Conservation (phyloP, 2,329 filamentous ascomycete species). For the Penicillium janthinellum region DNA sequence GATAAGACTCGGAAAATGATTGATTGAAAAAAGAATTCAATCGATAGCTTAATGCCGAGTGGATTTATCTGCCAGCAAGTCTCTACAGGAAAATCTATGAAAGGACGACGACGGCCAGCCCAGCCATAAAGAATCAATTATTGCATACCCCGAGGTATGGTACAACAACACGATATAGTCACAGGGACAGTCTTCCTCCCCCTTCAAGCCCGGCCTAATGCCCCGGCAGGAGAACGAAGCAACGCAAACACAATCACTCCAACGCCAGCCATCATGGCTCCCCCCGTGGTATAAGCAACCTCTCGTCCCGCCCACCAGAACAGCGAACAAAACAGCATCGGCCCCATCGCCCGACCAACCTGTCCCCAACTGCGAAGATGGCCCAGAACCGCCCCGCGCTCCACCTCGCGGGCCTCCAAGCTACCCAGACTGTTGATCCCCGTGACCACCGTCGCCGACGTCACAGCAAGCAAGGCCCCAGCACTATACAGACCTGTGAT, state of each 20-base stretch:
- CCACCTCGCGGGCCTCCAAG: not conserved
- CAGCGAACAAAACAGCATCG: not conserved
- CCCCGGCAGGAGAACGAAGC: not conserved
- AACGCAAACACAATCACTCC: not conserved
- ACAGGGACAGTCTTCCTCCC: not conserved
- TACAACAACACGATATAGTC: not conserved
- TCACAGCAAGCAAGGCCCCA: not conserved
- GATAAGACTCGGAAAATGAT: no score
- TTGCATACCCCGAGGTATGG: not conserved
- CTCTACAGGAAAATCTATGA: no score
- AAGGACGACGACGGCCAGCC: no score
- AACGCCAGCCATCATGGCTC: not conserved
- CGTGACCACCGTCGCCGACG: not conserved
- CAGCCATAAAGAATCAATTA: not conserved
- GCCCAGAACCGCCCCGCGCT: not conserved
- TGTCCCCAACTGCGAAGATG: conserved; percentile 3
- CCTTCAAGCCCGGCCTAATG: not conserved
- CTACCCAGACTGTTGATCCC: not conserved
- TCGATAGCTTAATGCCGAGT: no score
- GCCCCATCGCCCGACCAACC: conserved; percentile 1
- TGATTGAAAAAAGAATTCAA: no score
- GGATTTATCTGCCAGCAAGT: no score
- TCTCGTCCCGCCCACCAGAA: conserved; percentile 1
- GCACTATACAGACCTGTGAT: not conserved
- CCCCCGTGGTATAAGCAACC: not conserved